phyloP scores from a whole-genome alignment of 768 basidiomycete species.

The Calvatia gigantea region DNA sequence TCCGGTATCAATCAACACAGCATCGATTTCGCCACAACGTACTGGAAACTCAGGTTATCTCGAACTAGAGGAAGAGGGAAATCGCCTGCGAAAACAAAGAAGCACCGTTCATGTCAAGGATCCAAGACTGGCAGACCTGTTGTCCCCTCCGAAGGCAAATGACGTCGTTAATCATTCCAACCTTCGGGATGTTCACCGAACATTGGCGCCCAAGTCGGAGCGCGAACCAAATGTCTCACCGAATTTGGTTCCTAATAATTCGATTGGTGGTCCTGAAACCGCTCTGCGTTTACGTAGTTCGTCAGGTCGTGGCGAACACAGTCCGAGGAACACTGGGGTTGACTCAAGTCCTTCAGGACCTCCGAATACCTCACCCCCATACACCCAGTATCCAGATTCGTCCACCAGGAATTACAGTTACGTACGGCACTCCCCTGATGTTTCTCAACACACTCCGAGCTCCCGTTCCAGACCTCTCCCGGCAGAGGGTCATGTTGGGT shows the following conservation, averaged over 20 bases:
- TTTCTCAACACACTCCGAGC: constrained; percentile 4
- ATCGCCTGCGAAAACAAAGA: neutral
- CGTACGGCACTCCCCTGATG: constrained; percentile 2
- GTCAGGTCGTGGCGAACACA: constrained; percentile 4
- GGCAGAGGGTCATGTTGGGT: neutral
- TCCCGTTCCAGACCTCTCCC: neutral
- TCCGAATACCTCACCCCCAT: neutral
- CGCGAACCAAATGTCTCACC: neutral
- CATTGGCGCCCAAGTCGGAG: constrained; percentile 5
- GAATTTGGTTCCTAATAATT: neutral
- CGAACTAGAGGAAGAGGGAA: neutral
- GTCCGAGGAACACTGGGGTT: neutral
- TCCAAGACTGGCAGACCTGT: constrained; percentile 3
- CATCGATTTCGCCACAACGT: constrained; percentile 6
- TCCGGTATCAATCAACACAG: neutral
- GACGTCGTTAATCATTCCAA: constrained; percentile 5
- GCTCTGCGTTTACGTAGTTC: neutral
- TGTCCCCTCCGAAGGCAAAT: neutral
- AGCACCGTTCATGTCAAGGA: neutral
- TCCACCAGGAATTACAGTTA: neutral
- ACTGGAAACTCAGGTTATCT: neutral
- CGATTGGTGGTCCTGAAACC: neutral
- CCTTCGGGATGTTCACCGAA: constrained; percentile 4
- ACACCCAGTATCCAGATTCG: neutral
- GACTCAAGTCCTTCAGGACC: constrained; percentile 6